A percentile compares a stretch with the other conserved stretches of the same genome.
Evolutionary conservation across 1,284 basidiomycete genomes (phyloP).

Genomic region (Irpex sp.): DNA sequence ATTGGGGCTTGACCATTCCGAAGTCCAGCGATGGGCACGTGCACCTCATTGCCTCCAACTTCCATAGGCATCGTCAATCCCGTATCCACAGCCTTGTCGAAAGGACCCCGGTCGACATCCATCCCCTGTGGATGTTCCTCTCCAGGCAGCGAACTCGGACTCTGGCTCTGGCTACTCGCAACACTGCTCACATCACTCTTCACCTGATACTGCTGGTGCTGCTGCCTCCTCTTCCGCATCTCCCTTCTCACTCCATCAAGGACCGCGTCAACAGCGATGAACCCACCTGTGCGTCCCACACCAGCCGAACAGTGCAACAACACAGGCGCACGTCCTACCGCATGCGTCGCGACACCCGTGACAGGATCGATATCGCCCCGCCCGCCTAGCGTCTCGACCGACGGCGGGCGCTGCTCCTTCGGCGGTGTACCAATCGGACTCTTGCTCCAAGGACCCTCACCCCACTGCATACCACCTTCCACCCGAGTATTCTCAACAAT

Average conservation of each 20-base stretch:
- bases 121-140: slow-evolving; percentile 20
- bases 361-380: slow-evolving; percentile 37
- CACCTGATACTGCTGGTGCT: slow-evolving; percentile 11
- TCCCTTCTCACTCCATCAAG: slow-evolving; percentile 76
- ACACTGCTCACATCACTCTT: slow-evolving; percentile 16
- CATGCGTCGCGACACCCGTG: slow-evolving; percentile 49
- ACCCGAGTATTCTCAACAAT: slow-evolving; percentile 51
- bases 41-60: slow-evolving; percentile 36
- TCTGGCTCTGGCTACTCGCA: slow-evolving; percentile 9
- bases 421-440: slow-evolving; percentile 4
- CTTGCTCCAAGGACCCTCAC: slow-evolving; percentile 28
- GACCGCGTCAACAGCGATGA: slow-evolving; percentile 85
- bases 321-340: slow-evolving; percentile 48
- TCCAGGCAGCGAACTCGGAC: slow-evolving; percentile 4
- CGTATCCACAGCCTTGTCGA: neutral
- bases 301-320: slow-evolving; percentile 86
- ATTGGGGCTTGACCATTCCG: slow-evolving; percentile 15
- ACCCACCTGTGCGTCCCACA: slow-evolving; percentile 89
- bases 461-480: slow-evolving; percentile 35
- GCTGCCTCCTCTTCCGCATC: slow-evolving; percentile 34
- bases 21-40: slow-evolving; percentile 26
- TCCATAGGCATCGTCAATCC: slow-evolving; percentile 18
- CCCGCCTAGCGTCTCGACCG: slow-evolving; percentile 7
- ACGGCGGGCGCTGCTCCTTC: slow-evolving; percentile 7
- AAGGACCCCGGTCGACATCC: slow-evolving; percentile 26